Base-by-base conservation (phyloP, 1,284 basidiomycete genomes). In the Pterulicium gracile region DNA sequence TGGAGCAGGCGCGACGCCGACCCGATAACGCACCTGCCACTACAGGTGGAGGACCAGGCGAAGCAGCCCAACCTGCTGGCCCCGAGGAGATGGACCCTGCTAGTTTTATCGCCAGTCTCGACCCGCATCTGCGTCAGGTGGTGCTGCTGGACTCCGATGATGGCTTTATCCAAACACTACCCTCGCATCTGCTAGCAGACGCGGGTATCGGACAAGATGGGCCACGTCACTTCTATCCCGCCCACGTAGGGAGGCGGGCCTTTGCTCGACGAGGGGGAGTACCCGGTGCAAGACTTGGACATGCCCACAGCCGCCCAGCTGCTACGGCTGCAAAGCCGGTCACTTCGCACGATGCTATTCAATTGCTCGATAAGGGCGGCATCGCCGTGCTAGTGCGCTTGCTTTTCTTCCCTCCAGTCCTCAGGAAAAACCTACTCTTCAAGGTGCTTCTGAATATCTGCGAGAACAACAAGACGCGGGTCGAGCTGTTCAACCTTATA, bases 391-490 rank as follows among this genome's bases (percentile, higher is more conserved):
- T 98, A 4, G 81, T 98, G 24, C 84, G 95, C 24, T 75, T 98
- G 4, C 77, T 99, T 17, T 98, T 98, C 75, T 97, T 94, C 75
- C 96, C 95, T 3, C 88, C 97, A 55, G 83, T 93, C 35, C 70
- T 91, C 51, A 83, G 82, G 64, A 90, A 92, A 66, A 86, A 79
- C 34, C 69, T 87, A 18, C 73, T 99, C 17, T 88, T 92, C 65
- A 88, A 88, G 60, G 87, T 98, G 1, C 79, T 99, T 21, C 84
- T 90, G 52, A 95, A 98, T 60, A 72, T 99, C 3, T 98, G 93
- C 63, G 93, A 98, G 67, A 98, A 99, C 61, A 71, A 80, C 2
- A 91, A 88, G 60, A 95, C 94, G 1, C 79, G 95, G 17, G 81
- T 79, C 2, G 96, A 99, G 56, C 73, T 98, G 21, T 88, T 98